Conservation (phyloP, 1,284 basidiomycete genomes). For the Naganishia sp. region DNA sequence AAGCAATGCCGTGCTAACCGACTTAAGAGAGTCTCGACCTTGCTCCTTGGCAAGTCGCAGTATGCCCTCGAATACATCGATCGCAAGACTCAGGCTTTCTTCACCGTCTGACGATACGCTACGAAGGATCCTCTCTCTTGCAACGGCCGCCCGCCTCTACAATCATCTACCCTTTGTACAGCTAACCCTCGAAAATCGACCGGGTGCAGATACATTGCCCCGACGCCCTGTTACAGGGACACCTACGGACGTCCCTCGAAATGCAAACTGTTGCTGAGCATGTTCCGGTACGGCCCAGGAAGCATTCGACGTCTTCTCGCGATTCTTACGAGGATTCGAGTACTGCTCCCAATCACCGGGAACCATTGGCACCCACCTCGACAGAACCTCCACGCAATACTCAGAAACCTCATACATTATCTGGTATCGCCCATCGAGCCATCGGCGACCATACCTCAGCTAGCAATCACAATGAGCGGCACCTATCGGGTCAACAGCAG, state of each 20-base stretch:
- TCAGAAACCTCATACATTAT: conserved; percentile 24
- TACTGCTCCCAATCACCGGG: not conserved
- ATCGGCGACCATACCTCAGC: conserved; percentile 13
- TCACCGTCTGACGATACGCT: too few relatives aligned
- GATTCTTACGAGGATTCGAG: not conserved
- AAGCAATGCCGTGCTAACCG: not conserved
- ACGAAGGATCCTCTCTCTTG: too few relatives aligned
- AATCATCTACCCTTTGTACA: too few relatives aligned
- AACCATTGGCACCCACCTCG: not conserved
- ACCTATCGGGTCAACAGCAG: conserved; percentile 5
- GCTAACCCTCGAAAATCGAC: too few relatives aligned
- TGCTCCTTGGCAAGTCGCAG: too few relatives aligned
- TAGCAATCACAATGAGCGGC: not conserved
- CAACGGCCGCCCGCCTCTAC: too few relatives aligned
- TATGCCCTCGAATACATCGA: too few relatives aligned
- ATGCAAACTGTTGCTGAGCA: conserved; percentile 22
- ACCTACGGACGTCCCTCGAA: not conserved
- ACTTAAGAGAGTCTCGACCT: not conserved
- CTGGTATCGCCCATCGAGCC: conserved; percentile 24
- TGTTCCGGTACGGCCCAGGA: conserved; percentile 3
- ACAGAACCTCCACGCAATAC: not conserved
- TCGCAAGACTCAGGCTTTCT: too few relatives aligned
- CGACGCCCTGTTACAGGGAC: not conserved
- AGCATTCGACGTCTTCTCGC: not conserved
- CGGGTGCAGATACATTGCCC: not conserved